Evolutionary conservation across 208 protist species (phyloP).

Genomic region (Acanthamoeba pearcei): DNA sequence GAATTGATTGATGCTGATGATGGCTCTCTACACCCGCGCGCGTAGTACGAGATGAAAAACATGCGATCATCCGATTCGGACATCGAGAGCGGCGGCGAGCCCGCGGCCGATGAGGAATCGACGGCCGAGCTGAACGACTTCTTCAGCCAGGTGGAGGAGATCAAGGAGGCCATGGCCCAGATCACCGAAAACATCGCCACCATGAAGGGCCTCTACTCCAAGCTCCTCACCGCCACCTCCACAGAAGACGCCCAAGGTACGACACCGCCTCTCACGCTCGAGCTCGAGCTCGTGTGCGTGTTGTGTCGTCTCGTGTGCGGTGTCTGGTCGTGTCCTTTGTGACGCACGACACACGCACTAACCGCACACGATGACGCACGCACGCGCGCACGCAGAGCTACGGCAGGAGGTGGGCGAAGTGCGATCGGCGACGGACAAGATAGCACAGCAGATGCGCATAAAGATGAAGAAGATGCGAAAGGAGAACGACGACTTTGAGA

Average conservation of each 20-base stretch:
- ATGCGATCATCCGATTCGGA: background rate
- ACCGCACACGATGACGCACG: background rate
- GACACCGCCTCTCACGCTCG: background rate
- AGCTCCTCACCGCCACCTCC: conserved; percentile 52
- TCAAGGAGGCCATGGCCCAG: conserved; percentile 53
- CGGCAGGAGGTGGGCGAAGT: conserved; percentile 43
- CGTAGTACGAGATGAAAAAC: conserved; percentile 45
- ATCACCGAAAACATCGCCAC: conserved; percentile 63
- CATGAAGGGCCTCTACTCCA: conserved; percentile 65
- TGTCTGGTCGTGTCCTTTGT: background rate
- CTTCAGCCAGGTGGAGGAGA: conserved; percentile 63
- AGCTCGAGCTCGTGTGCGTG: background rate
- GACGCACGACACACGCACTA: background rate
- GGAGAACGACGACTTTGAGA: conserved; percentile 67
- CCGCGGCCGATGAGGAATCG: conserved; percentile 33
- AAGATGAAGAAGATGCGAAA: conserved; percentile 62
- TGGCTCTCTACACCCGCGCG: background rate
- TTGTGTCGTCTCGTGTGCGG: background rate
- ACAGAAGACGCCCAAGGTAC: conserved; percentile 49
- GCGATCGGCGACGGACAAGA: conserved; percentile 26
- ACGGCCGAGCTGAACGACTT: conserved; percentile 66
- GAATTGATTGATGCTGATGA: background rate
- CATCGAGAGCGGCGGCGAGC: conserved; percentile 27
- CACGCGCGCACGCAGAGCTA: background rate
- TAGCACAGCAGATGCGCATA: conserved; percentile 54